A percentile compares a stretch with the other conserved stretches of the same genome.
Evolutionary conservation across 2,329 filamentous ascomycete genomes (phyloP).

Genomic region (Botrytis squamosa): DNA sequence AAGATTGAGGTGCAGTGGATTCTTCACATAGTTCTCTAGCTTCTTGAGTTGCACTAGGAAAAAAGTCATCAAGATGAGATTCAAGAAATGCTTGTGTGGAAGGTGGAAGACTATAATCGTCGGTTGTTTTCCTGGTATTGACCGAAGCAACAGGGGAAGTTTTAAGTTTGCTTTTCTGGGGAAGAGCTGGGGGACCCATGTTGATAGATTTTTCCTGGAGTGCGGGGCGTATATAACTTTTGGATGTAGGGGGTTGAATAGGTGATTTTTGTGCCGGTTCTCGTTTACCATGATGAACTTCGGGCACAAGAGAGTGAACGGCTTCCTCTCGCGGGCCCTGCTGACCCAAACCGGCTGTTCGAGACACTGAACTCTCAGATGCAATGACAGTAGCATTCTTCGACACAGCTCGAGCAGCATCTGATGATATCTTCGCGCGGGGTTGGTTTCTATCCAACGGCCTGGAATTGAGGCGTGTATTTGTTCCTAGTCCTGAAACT

Average conservation of each 20-base stretch:
- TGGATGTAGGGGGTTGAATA: background rate
- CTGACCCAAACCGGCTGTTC: too few species aligned
- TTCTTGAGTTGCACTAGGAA: conserved; percentile 57
- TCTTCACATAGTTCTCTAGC: conserved; percentile 51
- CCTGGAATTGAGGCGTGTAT: background rate
- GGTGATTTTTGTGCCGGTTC: background rate
- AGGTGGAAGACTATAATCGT: conserved; percentile 32
- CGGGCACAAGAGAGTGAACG: background rate
- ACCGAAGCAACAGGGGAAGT: background rate
- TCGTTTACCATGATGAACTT: background rate
- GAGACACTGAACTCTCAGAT: background rate
- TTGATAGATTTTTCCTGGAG: conserved; percentile 27
- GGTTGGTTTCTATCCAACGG: too few species aligned
- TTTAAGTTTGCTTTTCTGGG: conserved; percentile 9
- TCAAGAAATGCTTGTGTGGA: conserved; percentile 56
- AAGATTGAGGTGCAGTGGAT: background rate
- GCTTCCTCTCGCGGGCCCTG: background rate
- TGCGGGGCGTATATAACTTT: background rate
- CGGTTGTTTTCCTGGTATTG: background rate
- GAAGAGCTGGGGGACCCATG: conserved; percentile 30
- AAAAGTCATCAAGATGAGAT: conserved; percentile 51
- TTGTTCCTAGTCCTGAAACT: background rate
- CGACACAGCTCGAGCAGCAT: background rate
- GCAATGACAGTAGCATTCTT: background rate
- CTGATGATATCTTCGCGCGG: background rate